Evolutionary conservation across 805 yeast species (phyloP).

Genomic region (Candida odintsovae): DNA sequence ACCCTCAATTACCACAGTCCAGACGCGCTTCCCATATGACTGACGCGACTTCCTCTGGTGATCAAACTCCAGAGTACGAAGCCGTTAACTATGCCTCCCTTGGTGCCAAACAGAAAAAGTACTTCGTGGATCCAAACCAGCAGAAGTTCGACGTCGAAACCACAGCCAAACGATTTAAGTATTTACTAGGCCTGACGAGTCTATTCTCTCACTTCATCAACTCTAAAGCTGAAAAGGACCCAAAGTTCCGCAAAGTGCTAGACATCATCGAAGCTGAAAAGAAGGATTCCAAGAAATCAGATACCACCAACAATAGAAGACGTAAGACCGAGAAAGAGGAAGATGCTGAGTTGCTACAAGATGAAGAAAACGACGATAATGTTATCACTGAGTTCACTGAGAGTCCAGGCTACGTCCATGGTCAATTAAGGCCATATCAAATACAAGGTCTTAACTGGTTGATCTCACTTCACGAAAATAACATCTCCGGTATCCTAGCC

Average conservation of each 20-base stretch:
- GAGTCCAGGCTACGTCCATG: slow-evolving; percentile 69
- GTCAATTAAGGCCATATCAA: slow-evolving; percentile 66
- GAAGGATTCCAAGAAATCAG: slow-evolving; percentile 13
- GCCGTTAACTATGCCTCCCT: slow-evolving; percentile 7
- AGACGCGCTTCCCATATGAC: slow-evolving; percentile 1
- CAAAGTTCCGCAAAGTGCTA: slow-evolving; percentile 47
- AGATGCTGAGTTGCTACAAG: slow-evolving; percentile 67
- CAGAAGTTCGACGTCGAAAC: slow-evolving; percentile 46
- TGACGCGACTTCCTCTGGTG: background rate
- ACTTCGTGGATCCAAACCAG: slow-evolving; percentile 31
- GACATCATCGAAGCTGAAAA: slow-evolving; percentile 31
- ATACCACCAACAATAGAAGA: slow-evolving; percentile 38
- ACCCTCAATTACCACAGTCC: background rate
- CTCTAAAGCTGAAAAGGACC: slow-evolving; percentile 57
- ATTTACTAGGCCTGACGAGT: slow-evolving; percentile 58
- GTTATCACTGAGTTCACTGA: slow-evolving; percentile 68
- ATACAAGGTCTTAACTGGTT: slow-evolving; percentile 80
- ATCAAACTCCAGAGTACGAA: background rate
- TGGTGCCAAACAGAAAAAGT: slow-evolving; percentile 18
- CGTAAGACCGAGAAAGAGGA: slow-evolving; percentile 75
- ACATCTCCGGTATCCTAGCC: slow-evolving; percentile 70
- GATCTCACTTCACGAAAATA: slow-evolving; percentile 59
- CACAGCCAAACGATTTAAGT: slow-evolving; percentile 62
- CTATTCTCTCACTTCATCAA: slow-evolving; percentile 65
- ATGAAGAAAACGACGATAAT: slow-evolving; percentile 36